Evolutionary conservation across 768 basidiomycete genomes (phyloP).

Genomic region (Kwoniella botswanensis): DNA sequence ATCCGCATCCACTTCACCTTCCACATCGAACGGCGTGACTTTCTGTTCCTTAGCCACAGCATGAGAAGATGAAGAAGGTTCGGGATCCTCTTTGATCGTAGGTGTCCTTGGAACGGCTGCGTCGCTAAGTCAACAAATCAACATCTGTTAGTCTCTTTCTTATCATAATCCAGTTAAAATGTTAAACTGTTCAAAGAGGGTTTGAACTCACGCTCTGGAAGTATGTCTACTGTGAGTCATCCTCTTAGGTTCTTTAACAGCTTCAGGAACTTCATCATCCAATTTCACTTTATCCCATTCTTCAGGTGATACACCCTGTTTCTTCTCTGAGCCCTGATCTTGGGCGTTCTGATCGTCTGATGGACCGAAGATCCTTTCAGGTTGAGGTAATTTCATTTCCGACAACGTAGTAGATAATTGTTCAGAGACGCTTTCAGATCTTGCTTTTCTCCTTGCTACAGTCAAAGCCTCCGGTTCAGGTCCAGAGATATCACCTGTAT

Average conservation of each 20-base stretch:
- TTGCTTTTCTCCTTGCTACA: conserved; percentile 34
- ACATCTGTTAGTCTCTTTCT: background rate
- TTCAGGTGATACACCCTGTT: conserved; percentile 50
- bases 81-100: conserved; percentile 19
- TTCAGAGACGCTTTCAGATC: conserved; percentile 54
- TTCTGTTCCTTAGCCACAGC: conserved; percentile 66
- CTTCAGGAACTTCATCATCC: conserved; percentile 55
- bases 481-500: conserved; percentile 48
- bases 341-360: conserved; percentile 40
- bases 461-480: conserved; percentile 57
- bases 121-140: conserved; percentile 10
- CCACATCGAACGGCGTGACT: conserved; percentile 97
- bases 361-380: conserved; percentile 55
- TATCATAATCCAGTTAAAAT: background rate
- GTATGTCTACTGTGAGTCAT: conserved; percentile 53
- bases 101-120: conserved; percentile 23
- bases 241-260: conserved; percentile 51
- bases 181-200: background rate
- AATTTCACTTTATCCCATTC: conserved; percentile 57
- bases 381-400: conserved; percentile 56
- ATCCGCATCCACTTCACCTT: conserved; percentile 82
- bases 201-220: conserved; percentile 44
- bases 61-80: conserved; percentile 15
- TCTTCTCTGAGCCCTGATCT: conserved; percentile 20
- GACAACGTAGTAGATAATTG: conserved; percentile 47